phyloP scores from a whole-genome alignment of 305 asterid genomes.

The Fraxinus velutina region DNA sequence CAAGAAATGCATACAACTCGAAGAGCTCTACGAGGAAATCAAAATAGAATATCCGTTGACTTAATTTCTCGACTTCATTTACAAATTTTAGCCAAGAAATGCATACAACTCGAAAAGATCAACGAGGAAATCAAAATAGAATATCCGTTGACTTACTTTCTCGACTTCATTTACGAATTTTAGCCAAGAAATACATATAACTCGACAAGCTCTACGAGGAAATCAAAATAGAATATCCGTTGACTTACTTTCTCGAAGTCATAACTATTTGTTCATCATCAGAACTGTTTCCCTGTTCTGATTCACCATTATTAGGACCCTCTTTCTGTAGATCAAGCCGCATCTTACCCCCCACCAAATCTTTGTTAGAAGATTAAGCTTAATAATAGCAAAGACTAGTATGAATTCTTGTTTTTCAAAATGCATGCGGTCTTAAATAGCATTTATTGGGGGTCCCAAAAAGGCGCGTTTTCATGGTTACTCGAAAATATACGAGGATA shows the following conservation, averaged over 20 bases:
- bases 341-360: neutral
- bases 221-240: too few relatives aligned
- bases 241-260: too few relatives aligned
- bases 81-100: neutral
- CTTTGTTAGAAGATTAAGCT: neutral
- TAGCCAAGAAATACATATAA: too few relatives aligned
- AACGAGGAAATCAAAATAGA: neutral
- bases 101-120: neutral
- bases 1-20: too few relatives aligned
- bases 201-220: too few relatives aligned
- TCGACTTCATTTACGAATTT: too few relatives aligned
- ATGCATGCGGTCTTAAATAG: neutral
- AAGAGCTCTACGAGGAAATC: too few relatives aligned
- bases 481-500: neutral
- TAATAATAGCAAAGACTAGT: neutral
- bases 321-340: slow-evolving; percentile 8
- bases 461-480: neutral
- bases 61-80: too few relatives aligned
- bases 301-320: neutral
- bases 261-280: neutral
- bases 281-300: neutral
- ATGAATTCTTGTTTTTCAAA: neutral
- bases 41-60: too few relatives aligned
- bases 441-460: neutral
- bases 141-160: too few relatives aligned